Base-by-base conservation (phyloP, 148 eudicot genomes). In the Heliosperma pusillum region DNA sequence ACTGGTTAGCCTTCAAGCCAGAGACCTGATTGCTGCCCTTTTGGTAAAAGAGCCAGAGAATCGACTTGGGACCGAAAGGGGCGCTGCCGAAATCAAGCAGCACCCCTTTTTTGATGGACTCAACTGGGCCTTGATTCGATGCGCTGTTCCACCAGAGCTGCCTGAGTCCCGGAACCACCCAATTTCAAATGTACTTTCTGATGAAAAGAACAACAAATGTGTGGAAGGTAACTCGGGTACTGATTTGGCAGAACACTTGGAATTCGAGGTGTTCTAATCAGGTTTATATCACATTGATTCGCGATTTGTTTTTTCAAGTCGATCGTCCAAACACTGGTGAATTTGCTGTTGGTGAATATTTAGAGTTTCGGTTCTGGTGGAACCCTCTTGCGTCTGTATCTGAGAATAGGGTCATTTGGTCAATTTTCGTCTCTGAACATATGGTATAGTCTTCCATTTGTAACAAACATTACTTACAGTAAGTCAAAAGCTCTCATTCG, bases 121-220 rank as follows among this genome's bases (percentile, higher is more conserved):
- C 55, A 93, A 93, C 66, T 93, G 98, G 98, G 98, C 98, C 11
- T 76, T 93, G 83, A 91, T 93, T n/a, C 86, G 98, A n/a, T 93
- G 97, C 75, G 93, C 97, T 2, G 75, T 83, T 47, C 98, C 98
- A 2, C 98, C 98, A 0, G 84, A 89, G 69, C 58, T 93, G 44
- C 98, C 98, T 0, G 97, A 91, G 76, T 30, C 76, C 12, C 80
- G 76, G 47, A 83, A 74, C 64, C 52, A 58, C 29, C 88, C 78
- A 59, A 53, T 75, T 44, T 66, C 83, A 0, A 87, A 83, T 52
- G 74, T 36, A 1, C 70, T 72, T 16, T 65, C 74, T 3, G 72
- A 55, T 30, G 91, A 83, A 19, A 87, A 79, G 68, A 82, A 75
- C 44, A 78, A 42, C 66, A 90, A 75, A 70, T 87, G 82, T 62